phyloP scores from a whole-genome alignment of 371 early-diverging fungal genomes.

The Syncephalastrum sp. region DNA sequence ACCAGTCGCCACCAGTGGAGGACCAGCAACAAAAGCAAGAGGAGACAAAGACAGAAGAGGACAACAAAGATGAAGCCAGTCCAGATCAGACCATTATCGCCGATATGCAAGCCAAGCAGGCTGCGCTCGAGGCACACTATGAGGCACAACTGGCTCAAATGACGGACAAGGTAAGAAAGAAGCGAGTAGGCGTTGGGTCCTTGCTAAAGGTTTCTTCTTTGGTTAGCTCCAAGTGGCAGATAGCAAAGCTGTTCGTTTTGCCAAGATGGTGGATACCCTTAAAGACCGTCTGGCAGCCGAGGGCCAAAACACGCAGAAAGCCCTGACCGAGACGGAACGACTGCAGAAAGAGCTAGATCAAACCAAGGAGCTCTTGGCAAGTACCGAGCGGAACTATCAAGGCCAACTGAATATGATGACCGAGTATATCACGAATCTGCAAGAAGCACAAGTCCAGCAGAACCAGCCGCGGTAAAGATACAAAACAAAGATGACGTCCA shows the following conservation, averaged over 20 bases:
- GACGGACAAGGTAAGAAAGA: constrained; percentile 30
- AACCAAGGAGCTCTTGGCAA: constrained; percentile 28
- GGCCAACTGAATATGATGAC: constrained; percentile 40
- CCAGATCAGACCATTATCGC: neutral
- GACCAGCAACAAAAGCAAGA: neutral
- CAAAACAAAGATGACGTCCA: too few species aligned
- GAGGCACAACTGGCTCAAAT: constrained; percentile 27
- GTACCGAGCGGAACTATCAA: constrained; percentile 42
- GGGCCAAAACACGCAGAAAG: constrained; percentile 16
- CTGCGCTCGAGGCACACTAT: constrained; percentile 27
- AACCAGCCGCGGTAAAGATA: too few species aligned
- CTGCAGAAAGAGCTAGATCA: constrained; percentile 30
- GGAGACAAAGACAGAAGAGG: neutral
- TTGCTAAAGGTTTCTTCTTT: neutral
- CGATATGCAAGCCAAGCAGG: constrained; percentile 11
- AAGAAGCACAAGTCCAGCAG: constrained; percentile 1
- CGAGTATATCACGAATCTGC: constrained; percentile 27
- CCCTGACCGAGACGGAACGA: constrained; percentile 25
- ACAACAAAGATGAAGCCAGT: neutral
- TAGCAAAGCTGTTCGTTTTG: constrained; percentile 37
- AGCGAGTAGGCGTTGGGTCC: neutral
- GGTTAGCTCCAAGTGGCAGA: constrained; percentile 37
- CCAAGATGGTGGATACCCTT: constrained; percentile 26
- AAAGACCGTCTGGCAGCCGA: constrained; percentile 29
- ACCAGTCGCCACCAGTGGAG: neutral